A percentile compares a stretch with the other conserved stretches of the same genome.
Evolutionary conservation across 1,139 yeast genomes (phyloP).

Genomic region (Ogataea hybrid): DNA sequence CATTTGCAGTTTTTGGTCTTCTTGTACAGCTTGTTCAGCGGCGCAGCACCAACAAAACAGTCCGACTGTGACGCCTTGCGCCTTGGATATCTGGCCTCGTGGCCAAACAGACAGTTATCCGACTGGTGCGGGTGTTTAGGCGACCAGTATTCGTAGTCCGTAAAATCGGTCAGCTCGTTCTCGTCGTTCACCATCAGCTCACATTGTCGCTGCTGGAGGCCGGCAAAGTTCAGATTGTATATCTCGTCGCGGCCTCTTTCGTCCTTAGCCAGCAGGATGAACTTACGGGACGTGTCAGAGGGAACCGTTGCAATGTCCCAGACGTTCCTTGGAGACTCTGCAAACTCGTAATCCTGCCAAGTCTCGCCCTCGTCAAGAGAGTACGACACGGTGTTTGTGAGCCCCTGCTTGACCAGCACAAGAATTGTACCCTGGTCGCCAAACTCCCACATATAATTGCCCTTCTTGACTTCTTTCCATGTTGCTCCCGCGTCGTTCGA

Average conservation of each 20-base stretch:
- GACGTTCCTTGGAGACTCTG: slow-evolving; percentile 54
- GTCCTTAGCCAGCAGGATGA: slow-evolving; percentile 51
- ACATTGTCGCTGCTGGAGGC: slow-evolving; percentile 68
- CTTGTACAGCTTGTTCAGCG: slow-evolving; percentile 60
- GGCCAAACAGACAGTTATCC: slow-evolving; percentile 84
- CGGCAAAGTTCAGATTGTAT: slow-evolving; percentile 67
- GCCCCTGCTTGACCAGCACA: slow-evolving; percentile 59
- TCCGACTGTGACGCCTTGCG: slow-evolving; percentile 58
- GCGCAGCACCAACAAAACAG: slow-evolving; percentile 82
- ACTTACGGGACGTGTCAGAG: slow-evolving; percentile 79
- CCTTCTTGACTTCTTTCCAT: slow-evolving; percentile 78
- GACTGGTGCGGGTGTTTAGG: slow-evolving; percentile 66
- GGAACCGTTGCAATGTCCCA: slow-evolving; percentile 88
- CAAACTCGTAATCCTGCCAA: slow-evolving; percentile 68
- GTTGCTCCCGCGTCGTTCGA: slow-evolving; percentile 86
- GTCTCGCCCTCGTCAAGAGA: slow-evolving; percentile 78
- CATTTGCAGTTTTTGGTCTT: slow-evolving; percentile 73
- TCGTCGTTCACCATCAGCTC: slow-evolving; percentile 53
- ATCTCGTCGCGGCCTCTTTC: slow-evolving; percentile 38
- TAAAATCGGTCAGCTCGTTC: slow-evolving; percentile 44
- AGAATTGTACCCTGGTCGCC: slow-evolving; percentile 93
- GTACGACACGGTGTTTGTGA: slow-evolving; percentile 58
- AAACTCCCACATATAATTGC: slow-evolving; percentile 87
- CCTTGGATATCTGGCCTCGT: slow-evolving; percentile 72
- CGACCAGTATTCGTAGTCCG: slow-evolving; percentile 83